Evolutionary conservation across 108 stramenopile species (phyloP).

Genomic region (Epipyxis sp.): DNA sequence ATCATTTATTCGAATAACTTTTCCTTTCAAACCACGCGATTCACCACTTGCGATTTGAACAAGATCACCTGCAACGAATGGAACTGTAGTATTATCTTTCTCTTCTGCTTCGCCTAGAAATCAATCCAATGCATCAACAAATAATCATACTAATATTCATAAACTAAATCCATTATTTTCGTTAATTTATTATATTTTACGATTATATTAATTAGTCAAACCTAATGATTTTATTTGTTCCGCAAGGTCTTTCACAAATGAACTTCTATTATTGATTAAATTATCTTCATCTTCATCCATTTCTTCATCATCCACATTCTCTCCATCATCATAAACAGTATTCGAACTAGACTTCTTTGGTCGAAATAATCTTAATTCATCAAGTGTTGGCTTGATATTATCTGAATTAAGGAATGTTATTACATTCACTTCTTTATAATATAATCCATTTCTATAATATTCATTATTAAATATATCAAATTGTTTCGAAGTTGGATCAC

Average conservation of each 20-base stretch:
- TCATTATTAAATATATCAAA: slow-evolving; percentile 60
- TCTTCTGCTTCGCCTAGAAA: background rate
- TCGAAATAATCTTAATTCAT: slow-evolving; percentile 85
- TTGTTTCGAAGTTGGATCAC: background rate
- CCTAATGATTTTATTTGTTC: too few species aligned
- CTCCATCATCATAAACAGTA: slow-evolving; percentile 44
- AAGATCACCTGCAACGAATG: slow-evolving; percentile 74
- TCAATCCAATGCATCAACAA: background rate
- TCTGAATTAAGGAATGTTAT: slow-evolving; percentile 69
- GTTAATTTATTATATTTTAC: too few species aligned
- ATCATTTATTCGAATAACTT: slow-evolving; percentile 74
- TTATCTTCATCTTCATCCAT: background rate
- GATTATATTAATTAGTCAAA: too few species aligned
- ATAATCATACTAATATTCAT: too few species aligned
- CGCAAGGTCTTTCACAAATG: slow-evolving; percentile 51
- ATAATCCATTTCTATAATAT: slow-evolving; percentile 85
- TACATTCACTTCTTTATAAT: slow-evolving; percentile 86
- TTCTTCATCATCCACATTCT: background rate
- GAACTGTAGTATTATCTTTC: background rate
- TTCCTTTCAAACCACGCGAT: slow-evolving; percentile 82
- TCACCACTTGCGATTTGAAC: slow-evolving; percentile 90
- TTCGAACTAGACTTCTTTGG: slow-evolving; percentile 67
- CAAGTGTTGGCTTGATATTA: slow-evolving; percentile 83
- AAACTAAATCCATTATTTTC: too few species aligned
- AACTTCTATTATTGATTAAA: slow-evolving; percentile 45